Conservation (phyloP, 495 filamentous ascomycete genomes). For the Tuber borchii region DNA sequence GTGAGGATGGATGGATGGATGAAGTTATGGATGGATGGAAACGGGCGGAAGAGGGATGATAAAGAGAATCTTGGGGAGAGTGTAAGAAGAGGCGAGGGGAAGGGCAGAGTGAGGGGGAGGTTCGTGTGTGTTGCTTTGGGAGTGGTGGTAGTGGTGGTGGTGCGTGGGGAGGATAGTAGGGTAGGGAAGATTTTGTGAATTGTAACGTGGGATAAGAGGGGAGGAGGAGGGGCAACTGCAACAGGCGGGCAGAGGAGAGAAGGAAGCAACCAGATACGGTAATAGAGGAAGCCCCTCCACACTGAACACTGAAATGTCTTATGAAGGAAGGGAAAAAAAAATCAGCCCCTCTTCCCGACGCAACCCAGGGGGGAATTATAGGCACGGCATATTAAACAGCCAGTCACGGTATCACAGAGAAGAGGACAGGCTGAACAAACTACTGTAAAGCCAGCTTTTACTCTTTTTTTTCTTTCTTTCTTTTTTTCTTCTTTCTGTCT, state of each 20-base stretch:
- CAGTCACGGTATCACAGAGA: background rate
- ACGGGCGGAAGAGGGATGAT: background rate
- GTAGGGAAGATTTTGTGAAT: background rate
- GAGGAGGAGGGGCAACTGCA: conserved; percentile 10
- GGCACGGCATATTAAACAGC: background rate
- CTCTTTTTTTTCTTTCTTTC: too few species aligned
- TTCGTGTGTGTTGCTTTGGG: conserved; percentile 22
- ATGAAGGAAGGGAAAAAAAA: background rate
- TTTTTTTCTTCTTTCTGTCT: background rate
- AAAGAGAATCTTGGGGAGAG: conserved; percentile 20
- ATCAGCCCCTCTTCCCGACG: background rate
- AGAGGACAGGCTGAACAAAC: background rate
- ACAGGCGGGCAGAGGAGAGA: conserved; percentile 3
- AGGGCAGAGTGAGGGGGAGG: conserved; percentile 5
- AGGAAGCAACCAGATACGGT: conserved; percentile 26
- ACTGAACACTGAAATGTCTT: conserved; percentile 20
- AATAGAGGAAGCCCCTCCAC: conserved; percentile 34
- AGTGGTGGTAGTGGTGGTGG: conserved; percentile 13
- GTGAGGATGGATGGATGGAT: conserved; percentile 15
- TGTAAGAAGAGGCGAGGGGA: conserved; percentile 3
- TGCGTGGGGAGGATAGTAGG: conserved; percentile 10
- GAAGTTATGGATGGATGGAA: conserved; percentile 17
- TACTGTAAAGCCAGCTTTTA: background rate
- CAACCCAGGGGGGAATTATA: background rate
- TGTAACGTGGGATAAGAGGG: conserved; percentile 20